These are phyloP conservation scores for Leccinum uliginosum DNA, from an alignment of 768 basidiomycete genomes.

Conservation along the genomic window DNA sequence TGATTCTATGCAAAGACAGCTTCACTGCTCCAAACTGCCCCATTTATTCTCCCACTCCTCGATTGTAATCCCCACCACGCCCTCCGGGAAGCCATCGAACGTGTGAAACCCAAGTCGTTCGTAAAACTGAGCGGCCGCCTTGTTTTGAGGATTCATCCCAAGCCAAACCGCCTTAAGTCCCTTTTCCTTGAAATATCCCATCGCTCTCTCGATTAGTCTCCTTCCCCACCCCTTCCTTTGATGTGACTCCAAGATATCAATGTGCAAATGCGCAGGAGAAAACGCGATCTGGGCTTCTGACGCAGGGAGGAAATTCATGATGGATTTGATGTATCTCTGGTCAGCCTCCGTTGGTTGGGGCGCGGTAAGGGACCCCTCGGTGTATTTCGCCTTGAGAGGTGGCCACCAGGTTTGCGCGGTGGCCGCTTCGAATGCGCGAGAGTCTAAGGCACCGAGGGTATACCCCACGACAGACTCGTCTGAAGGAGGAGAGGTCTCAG, in stretches of 20 bases:
- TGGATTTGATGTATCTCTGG: conserved; percentile 29
- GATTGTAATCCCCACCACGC: conserved; percentile 54
- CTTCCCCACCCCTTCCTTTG: conserved; percentile 72
- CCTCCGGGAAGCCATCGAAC: conserved; percentile 49
- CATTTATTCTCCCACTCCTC: conserved; percentile 27
- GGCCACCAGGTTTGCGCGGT: conserved; percentile 65
- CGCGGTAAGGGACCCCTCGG: conserved; percentile 14
- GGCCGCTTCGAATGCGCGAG: conserved; percentile 56
- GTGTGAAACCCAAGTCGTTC: conserved; percentile 53
- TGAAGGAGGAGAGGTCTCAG: conserved; percentile 18
- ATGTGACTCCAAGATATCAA: conserved; percentile 63
- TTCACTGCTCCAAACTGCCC: background rate
- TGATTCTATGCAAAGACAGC: background rate
- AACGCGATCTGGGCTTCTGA: conserved; percentile 55
- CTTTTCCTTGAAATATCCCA: conserved; percentile 48
- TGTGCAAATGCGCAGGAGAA: conserved; percentile 73
- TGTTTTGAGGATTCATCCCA: conserved; percentile 63
- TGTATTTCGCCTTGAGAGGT: conserved; percentile 51
- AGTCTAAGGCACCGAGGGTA: conserved; percentile 62
- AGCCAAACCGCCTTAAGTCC: conserved; percentile 56
- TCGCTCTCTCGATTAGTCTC: conserved; percentile 51
- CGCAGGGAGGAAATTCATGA: conserved; percentile 37
- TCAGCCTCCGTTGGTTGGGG: conserved; percentile 22
- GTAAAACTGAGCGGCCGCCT: conserved; percentile 59
- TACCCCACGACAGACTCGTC: conserved; percentile 62